Evolutionary conservation across 2,329 filamentous ascomycete genomes (phyloP).

Genomic region (Ophiostoma triangulosporum): DNA sequence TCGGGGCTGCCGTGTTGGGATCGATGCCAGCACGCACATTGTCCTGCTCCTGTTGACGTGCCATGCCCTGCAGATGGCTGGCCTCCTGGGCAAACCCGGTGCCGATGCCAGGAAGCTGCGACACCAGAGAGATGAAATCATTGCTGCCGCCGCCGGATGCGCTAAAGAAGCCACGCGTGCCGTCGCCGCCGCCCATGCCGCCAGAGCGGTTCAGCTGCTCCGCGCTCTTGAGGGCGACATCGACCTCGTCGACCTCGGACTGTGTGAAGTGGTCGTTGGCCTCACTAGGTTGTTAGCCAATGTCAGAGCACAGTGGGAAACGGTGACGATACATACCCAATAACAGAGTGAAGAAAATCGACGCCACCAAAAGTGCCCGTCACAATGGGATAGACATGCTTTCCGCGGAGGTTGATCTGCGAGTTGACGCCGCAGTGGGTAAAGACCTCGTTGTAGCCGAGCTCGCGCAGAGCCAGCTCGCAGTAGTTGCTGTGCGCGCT

Average conservation of each 20-base stretch:
- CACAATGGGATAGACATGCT: slow-evolving; percentile 58
- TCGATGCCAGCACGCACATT: slow-evolving; percentile 26
- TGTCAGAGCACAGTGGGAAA: not conserved
- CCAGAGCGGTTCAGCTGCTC: slow-evolving; percentile 30
- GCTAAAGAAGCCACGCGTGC: slow-evolving; percentile 22
- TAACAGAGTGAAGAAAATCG: slow-evolving; percentile 70
- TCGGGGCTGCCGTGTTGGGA: slow-evolving; percentile 19
- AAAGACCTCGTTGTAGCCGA: slow-evolving; percentile 56
- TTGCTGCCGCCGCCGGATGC: slow-evolving; percentile 24
- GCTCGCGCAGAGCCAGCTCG: slow-evolving; percentile 61
- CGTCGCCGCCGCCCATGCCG: slow-evolving; percentile 16
- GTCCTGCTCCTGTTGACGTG: slow-evolving; percentile 49
- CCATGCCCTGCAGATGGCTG: slow-evolving; percentile 43
- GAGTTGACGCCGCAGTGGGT: slow-evolving; percentile 56
- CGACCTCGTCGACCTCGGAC: slow-evolving; percentile 70
- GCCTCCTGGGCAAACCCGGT: slow-evolving; percentile 55
- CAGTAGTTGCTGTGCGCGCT: slow-evolving; percentile 75
- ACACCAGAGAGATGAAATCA: slow-evolving; percentile 59
- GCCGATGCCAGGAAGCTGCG: slow-evolving; percentile 59
- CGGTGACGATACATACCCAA: slow-evolving; percentile 22
- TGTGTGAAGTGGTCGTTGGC: slow-evolving; percentile 76
- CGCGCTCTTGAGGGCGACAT: slow-evolving; percentile 59
- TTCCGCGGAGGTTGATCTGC: slow-evolving; percentile 52
- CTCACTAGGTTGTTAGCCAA: slow-evolving; percentile 28
- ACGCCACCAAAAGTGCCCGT: slow-evolving; percentile 69